These are phyloP conservation scores for Seminavis robusta DNA, from an alignment of 108 stramenopile genomes.

Conservation along the genomic window DNA sequence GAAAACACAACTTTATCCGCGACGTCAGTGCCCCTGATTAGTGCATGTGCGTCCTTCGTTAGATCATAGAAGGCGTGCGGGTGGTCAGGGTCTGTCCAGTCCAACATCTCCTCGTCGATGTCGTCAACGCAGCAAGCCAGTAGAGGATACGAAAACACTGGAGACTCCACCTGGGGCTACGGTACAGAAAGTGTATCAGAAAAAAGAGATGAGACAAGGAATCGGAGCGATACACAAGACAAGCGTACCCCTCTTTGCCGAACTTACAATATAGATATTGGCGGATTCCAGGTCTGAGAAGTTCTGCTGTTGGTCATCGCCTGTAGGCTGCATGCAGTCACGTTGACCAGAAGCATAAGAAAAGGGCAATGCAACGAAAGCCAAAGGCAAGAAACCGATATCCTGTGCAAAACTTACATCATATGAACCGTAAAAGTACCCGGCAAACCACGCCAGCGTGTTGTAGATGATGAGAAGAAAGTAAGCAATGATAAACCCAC, in stretches of 20 bases:
- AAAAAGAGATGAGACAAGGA: too few relatives aligned
- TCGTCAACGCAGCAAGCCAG: conserved; percentile 63
- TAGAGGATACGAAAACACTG: conserved; percentile 65
- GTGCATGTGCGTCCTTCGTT: conserved; percentile 59
- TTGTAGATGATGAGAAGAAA: conserved; percentile 14
- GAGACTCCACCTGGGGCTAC: conserved; percentile 63
- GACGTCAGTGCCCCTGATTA: conserved; percentile 18
- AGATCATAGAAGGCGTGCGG: conserved; percentile 68
- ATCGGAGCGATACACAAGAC: too few relatives aligned
- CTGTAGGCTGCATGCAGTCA: too few relatives aligned
- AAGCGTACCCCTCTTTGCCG: too few relatives aligned
- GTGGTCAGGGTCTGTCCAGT: conserved; percentile 76
- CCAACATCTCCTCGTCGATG: conserved; percentile 61
- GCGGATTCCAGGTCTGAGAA: conserved; percentile 50
- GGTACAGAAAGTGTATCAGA: too few relatives aligned
- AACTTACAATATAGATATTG: conserved; percentile 53
- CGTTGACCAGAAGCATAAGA: too few relatives aligned
- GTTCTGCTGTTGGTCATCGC: conserved; percentile 50
- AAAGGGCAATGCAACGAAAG: too few relatives aligned
- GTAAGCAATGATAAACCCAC: conserved; percentile 20
- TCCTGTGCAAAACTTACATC: too few relatives aligned
- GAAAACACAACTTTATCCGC: conserved; percentile 29
- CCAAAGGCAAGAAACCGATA: too few relatives aligned
- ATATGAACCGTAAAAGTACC: too few relatives aligned
- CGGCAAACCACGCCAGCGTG: too few relatives aligned